Evolutionary conservation across 345 rosid genomes (phyloP), one percentile per base, ranked within the genome.

Genomic region (Boechera retrofracta): DNA sequence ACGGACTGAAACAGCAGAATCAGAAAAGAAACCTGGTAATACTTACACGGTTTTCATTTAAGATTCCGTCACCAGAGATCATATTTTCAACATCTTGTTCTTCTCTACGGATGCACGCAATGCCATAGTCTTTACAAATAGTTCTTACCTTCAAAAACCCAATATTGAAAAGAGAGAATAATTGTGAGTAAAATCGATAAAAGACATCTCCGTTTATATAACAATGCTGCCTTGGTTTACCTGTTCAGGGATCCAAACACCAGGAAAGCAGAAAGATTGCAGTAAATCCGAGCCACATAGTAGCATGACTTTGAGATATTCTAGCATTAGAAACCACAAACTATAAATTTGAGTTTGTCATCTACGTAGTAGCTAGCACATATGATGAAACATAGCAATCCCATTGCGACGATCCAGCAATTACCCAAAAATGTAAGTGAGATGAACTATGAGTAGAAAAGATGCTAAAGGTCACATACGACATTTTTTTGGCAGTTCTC

Each of bases 231-330:
- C 33, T 67, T 33, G 45, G 63, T 18, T 54, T 83, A 88, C 98
- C 89, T 95, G 99, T 61, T 88, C 94, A 42, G 72, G 94, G 55
- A 91, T 88, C 99, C 99, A 95, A 77, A 78, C 77, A 71, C 92
- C 92, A 3, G 96, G 99, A 64, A 72, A 79, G 82, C 83, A 64
- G 72, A 93, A 93, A 36, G 98, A 92, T 68, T 89, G 83, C 26
- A 92, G 85, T 64, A 95, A 83, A 84, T 92, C 99, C 79, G 98
- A 91, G 83, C 96, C 98, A 73, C 99, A 95, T 38, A 95, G 77
- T 64, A 95, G 89, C 97, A 92, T 87, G 81, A 91, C 85, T 79
- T 77, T 86, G 29, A 88, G 88, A 82, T 89, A 83, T 66, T 69
- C 98, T 93, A 78, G 71, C 69, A 78, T 48, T 13, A 65, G 10